A percentile compares a stretch with the other conserved stretches of the same genome.
These are phyloP conservation scores for Typha latifolia DNA, from an alignment of 176 grass and related monocot genomes.

Conservation along the genomic window DNA sequence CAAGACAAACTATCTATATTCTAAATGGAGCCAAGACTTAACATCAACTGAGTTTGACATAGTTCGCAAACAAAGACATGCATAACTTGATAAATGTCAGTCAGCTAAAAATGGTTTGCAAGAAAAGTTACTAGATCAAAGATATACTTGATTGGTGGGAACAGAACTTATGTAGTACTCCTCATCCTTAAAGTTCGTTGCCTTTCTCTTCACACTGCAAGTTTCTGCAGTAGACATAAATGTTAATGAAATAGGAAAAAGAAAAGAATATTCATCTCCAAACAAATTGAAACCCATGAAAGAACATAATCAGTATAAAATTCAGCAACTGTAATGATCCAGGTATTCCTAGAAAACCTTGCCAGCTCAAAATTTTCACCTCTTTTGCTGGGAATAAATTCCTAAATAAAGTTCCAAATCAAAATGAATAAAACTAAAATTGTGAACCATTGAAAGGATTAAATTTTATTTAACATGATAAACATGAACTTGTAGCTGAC, in stretches of 20 bases:
- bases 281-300: too few relatives aligned
- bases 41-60: too few relatives aligned
- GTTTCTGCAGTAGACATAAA: constrained; percentile 47
- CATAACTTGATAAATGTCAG: background rate
- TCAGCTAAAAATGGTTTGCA: background rate
- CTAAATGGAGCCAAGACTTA: background rate
- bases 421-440: background rate
- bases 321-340: too few relatives aligned
- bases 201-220: constrained; percentile 65
- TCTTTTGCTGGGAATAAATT: too few relatives aligned
- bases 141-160: constrained; percentile 76
- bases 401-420: background rate
- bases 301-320: background rate
- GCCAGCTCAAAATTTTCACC: too few relatives aligned
- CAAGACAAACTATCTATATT: background rate
- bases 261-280: background rate
- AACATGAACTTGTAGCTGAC: background rate
- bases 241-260: background rate
- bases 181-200: constrained; percentile 66
- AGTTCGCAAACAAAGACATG: background rate
- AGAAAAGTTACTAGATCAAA: background rate
- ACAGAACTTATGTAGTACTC: constrained; percentile 92
- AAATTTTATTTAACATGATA: background rate
- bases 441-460: background rate
- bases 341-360: too few relatives aligned